A percentile compares a stretch with the other conserved stretches of the same genome.
Conservation (phyloP, 164 flowering plant species). For the Vitis rupestris region DNA sequence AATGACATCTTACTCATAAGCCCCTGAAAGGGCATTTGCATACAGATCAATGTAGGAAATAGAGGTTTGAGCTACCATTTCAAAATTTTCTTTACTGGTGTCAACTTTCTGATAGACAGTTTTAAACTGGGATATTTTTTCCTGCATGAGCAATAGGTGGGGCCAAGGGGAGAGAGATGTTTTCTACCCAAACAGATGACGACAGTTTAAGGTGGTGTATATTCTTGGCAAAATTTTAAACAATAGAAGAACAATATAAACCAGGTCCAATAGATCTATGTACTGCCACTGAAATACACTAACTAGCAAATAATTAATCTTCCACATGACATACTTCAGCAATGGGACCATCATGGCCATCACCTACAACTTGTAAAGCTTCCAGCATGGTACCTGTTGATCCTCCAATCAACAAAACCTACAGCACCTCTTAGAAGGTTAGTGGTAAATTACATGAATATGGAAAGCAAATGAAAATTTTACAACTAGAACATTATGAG, state of each 20-base stretch:
- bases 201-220: background rate
- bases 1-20: too few species aligned
- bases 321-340: slow-evolving; percentile 53
- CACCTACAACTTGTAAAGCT: slow-evolving; percentile 92
- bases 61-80: too few species aligned
- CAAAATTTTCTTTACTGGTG: too few species aligned
- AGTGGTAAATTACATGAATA: slow-evolving; percentile 1
- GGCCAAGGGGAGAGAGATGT: too few species aligned
- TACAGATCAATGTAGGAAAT: too few species aligned
- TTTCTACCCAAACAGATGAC: too few species aligned
- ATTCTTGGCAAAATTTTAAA: background rate
- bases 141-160: too few species aligned
- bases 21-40: too few species aligned
- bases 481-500: too few species aligned
- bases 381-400: slow-evolving; percentile 99
- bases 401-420: slow-evolving; percentile 96
- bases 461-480: background rate
- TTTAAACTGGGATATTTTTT: too few species aligned
- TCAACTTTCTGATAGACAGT: too few species aligned
- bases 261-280: background rate
- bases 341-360: slow-evolving; percentile 52
- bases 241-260: background rate
- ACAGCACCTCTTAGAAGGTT: slow-evolving; percentile 16
- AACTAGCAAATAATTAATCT: background rate
- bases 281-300: background rate